phyloP scores from a whole-genome alignment of 176 grass and related monocot genomes.

The Oryza coarctata region DNA sequence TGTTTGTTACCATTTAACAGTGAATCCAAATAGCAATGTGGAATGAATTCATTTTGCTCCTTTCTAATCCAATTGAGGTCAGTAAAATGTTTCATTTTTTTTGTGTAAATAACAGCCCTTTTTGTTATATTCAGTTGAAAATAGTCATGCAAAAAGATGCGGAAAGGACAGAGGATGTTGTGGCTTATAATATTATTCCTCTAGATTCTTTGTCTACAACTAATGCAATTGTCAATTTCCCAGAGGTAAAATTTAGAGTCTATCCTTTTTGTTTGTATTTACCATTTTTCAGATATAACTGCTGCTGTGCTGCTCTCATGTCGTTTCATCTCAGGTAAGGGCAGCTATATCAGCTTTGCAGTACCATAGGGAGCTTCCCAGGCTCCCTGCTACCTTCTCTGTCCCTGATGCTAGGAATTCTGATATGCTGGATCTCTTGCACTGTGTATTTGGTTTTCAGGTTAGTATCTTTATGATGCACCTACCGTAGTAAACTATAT shows the following conservation, averaged over 20 bases:
- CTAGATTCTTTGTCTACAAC: slow-evolving; percentile 73
- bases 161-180: slow-evolving; percentile 75
- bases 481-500: not conserved
- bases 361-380: slow-evolving; percentile 60
- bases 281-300: not conserved
- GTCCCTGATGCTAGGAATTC: slow-evolving; percentile 76
- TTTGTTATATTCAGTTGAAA: slow-evolving; percentile 69
- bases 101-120: slow-evolving; percentile 21
- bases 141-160: slow-evolving; percentile 86
- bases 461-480: slow-evolving; percentile 40
- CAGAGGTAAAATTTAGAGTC: slow-evolving; percentile 54
- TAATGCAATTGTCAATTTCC: slow-evolving; percentile 65
- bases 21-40: not conserved
- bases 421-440: slow-evolving; percentile 92
- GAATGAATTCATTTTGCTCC: not conserved
- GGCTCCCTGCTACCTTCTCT: slow-evolving; percentile 64
- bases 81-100: not conserved
- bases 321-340: slow-evolving; percentile 63
- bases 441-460: slow-evolving; percentile 89
- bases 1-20: slow-evolving; percentile 10
- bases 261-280: slow-evolving; percentile 3
- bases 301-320: not conserved
- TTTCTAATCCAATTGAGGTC: slow-evolving; percentile 14
- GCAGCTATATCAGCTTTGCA: slow-evolving; percentile 86
- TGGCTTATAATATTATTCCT: slow-evolving; percentile 97